These are phyloP conservation scores for Colletotrichum shisoi DNA, from an alignment of 2,329 filamentous ascomycete genomes.

Conservation along the genomic window DNA sequence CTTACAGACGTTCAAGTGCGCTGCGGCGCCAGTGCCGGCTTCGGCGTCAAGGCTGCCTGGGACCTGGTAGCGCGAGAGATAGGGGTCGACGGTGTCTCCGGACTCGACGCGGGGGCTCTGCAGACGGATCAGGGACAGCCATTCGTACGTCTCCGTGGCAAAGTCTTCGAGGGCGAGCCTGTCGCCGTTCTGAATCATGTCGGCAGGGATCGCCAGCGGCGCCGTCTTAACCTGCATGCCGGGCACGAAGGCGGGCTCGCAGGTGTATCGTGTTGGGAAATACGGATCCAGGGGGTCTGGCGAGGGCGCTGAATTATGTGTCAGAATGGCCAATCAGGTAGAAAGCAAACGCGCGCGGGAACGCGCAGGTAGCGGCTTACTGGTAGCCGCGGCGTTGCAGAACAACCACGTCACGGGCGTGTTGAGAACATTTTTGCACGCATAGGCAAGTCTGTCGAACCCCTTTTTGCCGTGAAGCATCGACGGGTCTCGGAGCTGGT, in stretches of 20 bases:
- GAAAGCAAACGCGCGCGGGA: not conserved
- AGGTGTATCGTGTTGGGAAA: conserved; percentile 55
- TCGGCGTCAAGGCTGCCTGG: conserved; percentile 51
- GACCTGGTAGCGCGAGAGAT: conserved; percentile 71
- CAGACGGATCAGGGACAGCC: conserved; percentile 73
- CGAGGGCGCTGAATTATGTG: conserved; percentile 51
- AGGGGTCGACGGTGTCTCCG: conserved; percentile 70
- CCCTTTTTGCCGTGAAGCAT: conserved; percentile 87
- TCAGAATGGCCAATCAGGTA: conserved; percentile 42
- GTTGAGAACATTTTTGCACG: conserved; percentile 78
- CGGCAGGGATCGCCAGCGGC: conserved; percentile 43
- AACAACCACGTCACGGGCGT: conserved; percentile 79
- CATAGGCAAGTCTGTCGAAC: conserved; percentile 80
- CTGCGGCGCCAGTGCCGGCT: conserved; percentile 40
- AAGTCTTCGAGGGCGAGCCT: conserved; percentile 67
- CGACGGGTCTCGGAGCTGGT: conserved; percentile 74
- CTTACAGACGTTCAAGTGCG: conserved; percentile 54
- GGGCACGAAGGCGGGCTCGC: conserved; percentile 46
- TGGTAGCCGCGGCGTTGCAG: conserved; percentile 63
- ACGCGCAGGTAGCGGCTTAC: conserved; percentile 45
- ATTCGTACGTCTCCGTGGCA: conserved; percentile 73
- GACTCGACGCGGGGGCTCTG: conserved; percentile 68
- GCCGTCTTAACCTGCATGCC: conserved; percentile 46
- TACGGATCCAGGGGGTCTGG: conserved; percentile 60
- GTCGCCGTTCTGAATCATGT: conserved; percentile 48